Evolutionary conservation across 148 eudicot species (phyloP).

Genomic region (Spergularia bocconei): DNA sequence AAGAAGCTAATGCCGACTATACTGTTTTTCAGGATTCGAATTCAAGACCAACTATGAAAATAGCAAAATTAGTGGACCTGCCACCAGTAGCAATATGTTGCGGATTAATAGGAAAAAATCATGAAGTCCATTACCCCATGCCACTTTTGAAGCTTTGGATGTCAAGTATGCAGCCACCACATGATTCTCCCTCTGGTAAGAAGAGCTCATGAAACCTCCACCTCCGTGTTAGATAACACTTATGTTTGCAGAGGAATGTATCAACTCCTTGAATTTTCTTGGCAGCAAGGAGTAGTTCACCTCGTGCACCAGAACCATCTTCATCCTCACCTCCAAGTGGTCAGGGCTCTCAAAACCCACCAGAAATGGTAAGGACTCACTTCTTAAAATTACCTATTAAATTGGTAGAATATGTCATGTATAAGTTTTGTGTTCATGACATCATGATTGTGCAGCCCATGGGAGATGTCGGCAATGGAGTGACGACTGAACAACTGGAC

Average conservation of each 20-base stretch:
- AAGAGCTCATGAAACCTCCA: constrained; percentile 19
- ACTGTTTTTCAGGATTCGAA: constrained; percentile 32
- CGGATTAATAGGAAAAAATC: constrained; percentile 41
- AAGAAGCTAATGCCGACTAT: background rate
- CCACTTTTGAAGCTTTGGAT: constrained; percentile 68
- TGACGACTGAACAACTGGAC: constrained; percentile 31
- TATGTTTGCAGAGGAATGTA: background rate
- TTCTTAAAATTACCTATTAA: constrained; percentile 5
- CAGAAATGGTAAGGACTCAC: constrained; percentile 43
- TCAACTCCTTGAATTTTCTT: background rate
- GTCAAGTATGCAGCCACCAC: constrained; percentile 50
- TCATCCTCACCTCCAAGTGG: constrained; percentile 46
- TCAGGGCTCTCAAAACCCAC: constrained; percentile 39
- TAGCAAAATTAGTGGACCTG: constrained; percentile 51
- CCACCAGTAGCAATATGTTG: constrained; percentile 66
- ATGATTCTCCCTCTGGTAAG: constrained; percentile 67
- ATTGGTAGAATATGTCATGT: constrained; percentile 5
- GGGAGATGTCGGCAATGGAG: constrained; percentile 46
- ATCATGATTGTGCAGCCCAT: constrained; percentile 40
- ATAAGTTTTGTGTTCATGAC: background rate
- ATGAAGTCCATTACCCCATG: constrained; percentile 57
- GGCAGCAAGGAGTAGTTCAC: constrained; percentile 53
- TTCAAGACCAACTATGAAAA: constrained; percentile 46
- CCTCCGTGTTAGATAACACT: background rate
- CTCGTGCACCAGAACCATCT: constrained; percentile 60